phyloP scores from a whole-genome alignment of 371 early-diverging fungal genomes.

The Rhizopus microsporus region DNA sequence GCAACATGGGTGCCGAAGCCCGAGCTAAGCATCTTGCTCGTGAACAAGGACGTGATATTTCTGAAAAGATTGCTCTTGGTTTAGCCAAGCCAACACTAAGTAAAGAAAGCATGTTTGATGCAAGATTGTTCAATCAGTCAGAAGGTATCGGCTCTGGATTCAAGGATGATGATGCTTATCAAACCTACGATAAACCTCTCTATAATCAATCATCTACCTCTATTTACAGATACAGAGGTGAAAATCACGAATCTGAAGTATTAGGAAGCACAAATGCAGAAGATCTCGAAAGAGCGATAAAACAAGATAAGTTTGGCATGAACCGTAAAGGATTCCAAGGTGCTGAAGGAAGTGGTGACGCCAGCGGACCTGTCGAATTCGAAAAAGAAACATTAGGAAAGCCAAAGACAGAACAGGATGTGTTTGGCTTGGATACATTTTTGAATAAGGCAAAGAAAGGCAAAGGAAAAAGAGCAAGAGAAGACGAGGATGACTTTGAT shows the following conservation, averaged over 20 bases:
- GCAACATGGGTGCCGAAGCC: constrained; percentile 88
- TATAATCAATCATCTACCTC: constrained; percentile 72
- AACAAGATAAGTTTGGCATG: constrained; percentile 69
- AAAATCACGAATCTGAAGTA: constrained; percentile 65
- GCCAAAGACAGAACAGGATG: constrained; percentile 36
- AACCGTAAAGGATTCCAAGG: constrained; percentile 68
- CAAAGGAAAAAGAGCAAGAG: constrained; percentile 23
- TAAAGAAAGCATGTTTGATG: constrained; percentile 92
- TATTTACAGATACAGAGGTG: constrained; percentile 82
- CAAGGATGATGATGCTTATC: constrained; percentile 85
- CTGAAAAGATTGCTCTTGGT: constrained; percentile 97
- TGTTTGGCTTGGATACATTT: constrained; percentile 68
- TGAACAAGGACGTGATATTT: constrained; percentile 88
- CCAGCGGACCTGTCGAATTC: constrained; percentile 91
- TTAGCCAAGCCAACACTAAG: constrained; percentile 87
- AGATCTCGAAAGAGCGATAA: constrained; percentile 70
- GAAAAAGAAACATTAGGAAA: constrained; percentile 67
- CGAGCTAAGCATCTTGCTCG: constrained; percentile 79
- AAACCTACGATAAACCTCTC: constrained; percentile 88
- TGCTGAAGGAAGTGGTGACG: constrained; percentile 53
- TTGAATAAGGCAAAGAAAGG: constrained; percentile 58
- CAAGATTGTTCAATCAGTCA: constrained; percentile 90
- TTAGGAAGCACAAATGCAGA: constrained; percentile 71
- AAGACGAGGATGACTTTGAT: constrained; percentile 13
- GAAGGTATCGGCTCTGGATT: constrained; percentile 87